A percentile compares a stretch with the other conserved stretches of the same genome.
These are phyloP conservation scores for Neocucurbitaria cava DNA, from an alignment of 2,329 filamentous ascomycete species.

Conservation along the genomic window DNA sequence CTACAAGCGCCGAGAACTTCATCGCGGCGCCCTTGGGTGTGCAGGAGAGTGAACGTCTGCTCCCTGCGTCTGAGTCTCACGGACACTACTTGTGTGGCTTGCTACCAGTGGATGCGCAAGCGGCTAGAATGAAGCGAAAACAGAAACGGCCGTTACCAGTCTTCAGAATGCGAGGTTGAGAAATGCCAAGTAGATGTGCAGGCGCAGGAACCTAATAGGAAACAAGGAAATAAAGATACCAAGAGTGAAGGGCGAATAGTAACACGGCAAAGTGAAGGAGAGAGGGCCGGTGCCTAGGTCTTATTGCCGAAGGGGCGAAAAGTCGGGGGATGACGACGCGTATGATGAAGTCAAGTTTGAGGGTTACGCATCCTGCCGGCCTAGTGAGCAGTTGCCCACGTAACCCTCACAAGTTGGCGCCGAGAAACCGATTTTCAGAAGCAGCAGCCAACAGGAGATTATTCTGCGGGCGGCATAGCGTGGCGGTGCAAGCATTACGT, in stretches of 20 bases:
- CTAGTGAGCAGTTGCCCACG: constrained; percentile 13
- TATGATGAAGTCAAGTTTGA: constrained; percentile 18
- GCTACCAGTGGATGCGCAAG: constrained; percentile 18
- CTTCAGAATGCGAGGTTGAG: constrained; percentile 2
- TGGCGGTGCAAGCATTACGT: constrained; percentile 15
- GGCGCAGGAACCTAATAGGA: constrained; percentile 1
- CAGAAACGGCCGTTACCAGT: constrained; percentile 3
- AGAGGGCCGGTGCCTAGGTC: constrained; percentile 1
- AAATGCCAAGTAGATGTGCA: background rate
- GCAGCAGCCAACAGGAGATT: constrained; percentile 4
- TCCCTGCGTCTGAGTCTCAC: constrained; percentile 18
- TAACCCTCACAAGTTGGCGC: constrained; percentile 11
- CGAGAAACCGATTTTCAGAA: constrained; percentile 1
- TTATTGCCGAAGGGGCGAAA: constrained; percentile 10
- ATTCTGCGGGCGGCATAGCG: background rate
- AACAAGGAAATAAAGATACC: constrained; percentile 1
- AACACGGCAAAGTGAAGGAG: constrained; percentile 1
- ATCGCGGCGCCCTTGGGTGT: constrained; percentile 21
- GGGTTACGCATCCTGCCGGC: constrained; percentile 9
- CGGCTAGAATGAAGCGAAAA: constrained; percentile 17
- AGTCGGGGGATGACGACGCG: constrained; percentile 19
- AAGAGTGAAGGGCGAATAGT: constrained; percentile 3
- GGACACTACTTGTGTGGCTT: constrained; percentile 7
- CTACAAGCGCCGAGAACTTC: constrained; percentile 40
- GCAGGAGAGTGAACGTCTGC: background rate